These are phyloP conservation scores for Annona cherimola DNA, from an alignment of 164 flowering plant genomes.

Conservation along the genomic window DNA sequence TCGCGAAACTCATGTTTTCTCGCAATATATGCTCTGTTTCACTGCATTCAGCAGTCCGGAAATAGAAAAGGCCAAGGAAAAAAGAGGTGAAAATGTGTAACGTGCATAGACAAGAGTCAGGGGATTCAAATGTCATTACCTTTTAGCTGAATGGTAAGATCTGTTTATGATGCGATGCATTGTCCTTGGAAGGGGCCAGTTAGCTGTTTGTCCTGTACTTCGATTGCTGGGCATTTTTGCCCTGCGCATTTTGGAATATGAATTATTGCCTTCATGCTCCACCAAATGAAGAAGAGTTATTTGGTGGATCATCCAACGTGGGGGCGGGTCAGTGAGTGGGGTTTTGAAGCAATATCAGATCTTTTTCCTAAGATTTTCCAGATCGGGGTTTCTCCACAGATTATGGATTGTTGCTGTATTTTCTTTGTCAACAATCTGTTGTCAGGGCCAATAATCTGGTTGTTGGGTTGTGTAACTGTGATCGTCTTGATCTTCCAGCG, in stretches of 20 bases:
- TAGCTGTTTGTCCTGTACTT: not conserved
- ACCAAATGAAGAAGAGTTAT: too few relatives aligned
- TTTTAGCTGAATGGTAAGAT: not conserved
- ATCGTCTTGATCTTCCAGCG: not conserved
- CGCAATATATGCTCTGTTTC: not conserved
- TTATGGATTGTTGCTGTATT: not conserved
- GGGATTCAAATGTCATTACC: not conserved
- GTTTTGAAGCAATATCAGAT: not conserved
- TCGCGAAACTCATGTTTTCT: not conserved
- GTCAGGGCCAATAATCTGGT: not conserved
- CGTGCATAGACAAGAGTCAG: not conserved
- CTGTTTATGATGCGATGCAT: not conserved
- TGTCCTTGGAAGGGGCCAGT: not conserved
- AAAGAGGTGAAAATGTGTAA: not conserved
- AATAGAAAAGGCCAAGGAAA: not conserved
- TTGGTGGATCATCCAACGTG: not conserved
- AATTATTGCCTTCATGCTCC: too few relatives aligned
- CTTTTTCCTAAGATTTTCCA: not conserved
- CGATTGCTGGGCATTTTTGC: too few relatives aligned
- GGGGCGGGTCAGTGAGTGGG: not conserved
- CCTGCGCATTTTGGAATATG: too few relatives aligned
- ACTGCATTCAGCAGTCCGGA: too few relatives aligned
- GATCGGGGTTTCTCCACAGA: not conserved
- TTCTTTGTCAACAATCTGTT: not conserved
- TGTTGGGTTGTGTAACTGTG: not conserved